Percentiles rank a stretch among this genome's conserved stretches.
phyloP scores from a whole-genome alignment of 805 yeast genomes.

The Gaillardinia entomophila region DNA sequence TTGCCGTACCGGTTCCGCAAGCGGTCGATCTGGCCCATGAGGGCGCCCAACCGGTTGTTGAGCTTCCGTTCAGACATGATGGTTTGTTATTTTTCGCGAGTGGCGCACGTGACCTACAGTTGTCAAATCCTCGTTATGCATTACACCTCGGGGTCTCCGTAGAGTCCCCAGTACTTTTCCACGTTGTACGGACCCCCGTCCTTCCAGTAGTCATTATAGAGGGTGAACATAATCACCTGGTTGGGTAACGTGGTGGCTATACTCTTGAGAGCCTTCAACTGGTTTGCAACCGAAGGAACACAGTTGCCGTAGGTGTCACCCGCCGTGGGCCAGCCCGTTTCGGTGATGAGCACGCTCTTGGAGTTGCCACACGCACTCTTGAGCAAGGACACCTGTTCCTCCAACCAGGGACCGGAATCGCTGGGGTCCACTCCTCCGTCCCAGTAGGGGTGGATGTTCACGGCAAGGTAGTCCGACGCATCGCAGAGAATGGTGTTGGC shows the following conservation, averaged over 20 bases:
- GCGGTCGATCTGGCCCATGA: constrained; percentile 34
- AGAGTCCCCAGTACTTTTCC: constrained; percentile 60
- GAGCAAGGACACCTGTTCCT: constrained; percentile 41
- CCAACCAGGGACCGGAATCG: constrained; percentile 50
- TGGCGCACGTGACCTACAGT: too few species aligned
- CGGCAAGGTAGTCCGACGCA: constrained; percentile 58
- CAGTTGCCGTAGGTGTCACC: constrained; percentile 51
- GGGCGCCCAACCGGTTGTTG: constrained; percentile 21
- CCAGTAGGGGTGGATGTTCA: constrained; percentile 64
- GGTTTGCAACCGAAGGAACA: constrained; percentile 52
- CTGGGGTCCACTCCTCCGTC: constrained; percentile 48
- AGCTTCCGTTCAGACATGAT: constrained; percentile 35
- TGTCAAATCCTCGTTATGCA: too few species aligned
- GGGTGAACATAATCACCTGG: constrained; percentile 53
- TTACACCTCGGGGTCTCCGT: constrained; percentile 30
- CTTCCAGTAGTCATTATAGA: constrained; percentile 63
- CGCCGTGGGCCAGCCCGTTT: constrained; percentile 68
- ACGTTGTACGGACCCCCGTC: constrained; percentile 49
- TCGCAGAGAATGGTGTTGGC: constrained; percentile 49
- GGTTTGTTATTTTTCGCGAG: too few species aligned
- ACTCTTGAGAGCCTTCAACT: constrained; percentile 45
- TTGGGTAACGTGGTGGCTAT: constrained; percentile 42
- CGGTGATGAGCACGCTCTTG: constrained; percentile 50
- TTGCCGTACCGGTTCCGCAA: constrained; percentile 39
- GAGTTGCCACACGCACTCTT: constrained; percentile 41